Evolutionary conservation across 1,284 basidiomycete genomes (phyloP), one percentile per base, ranked within the genome.

Genomic region (Apiotrichum sp.): DNA sequence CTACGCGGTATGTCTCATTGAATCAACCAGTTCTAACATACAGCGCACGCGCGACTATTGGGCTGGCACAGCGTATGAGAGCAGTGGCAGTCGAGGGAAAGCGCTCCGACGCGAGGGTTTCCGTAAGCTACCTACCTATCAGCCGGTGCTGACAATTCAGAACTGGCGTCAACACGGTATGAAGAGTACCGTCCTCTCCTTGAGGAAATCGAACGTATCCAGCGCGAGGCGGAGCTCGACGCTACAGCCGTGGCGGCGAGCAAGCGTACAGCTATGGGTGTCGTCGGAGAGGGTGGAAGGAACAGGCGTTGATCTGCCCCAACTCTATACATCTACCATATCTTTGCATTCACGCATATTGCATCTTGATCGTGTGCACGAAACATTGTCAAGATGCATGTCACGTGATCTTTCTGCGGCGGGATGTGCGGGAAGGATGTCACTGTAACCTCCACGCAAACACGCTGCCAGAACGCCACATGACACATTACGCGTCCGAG

Each of bases 211-310:
- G 89, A 92, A 69, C 84, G 82, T 55, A 93, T 93, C 50, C 77
- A 93, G 52, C 83, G 82, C 13, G 89, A 91, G 64, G 90, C 92
- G 0, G 92, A 90, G 2, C 74, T 95, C 52, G 90, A 95, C 58
- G 87, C 89, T 53, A 86, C 88, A 7, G 91, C 92, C 60, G 86
- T 81, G 31, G 81, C 81, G 1, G 79, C 65, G 34, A 62, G 54
- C 51, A 56, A 62, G 55, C 56, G 62, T 13, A 62, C 60, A 11
- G 44, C 58, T 4, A 44, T 62, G 56, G 67, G 65, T 10, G 67
- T 68, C 6, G 57, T 65, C 11, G 68, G 69, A 33, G 68, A 69
- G 48, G 59, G 55, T 1, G 72, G 71, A 10, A 52, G 60, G 31
- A 58, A 62, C 47, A 43, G 60, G 0, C 56, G 60, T 14, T 62